Evolutionary conservation across 805 yeast genomes (phyloP).

Genomic region (Yamadazyma sp.): DNA sequence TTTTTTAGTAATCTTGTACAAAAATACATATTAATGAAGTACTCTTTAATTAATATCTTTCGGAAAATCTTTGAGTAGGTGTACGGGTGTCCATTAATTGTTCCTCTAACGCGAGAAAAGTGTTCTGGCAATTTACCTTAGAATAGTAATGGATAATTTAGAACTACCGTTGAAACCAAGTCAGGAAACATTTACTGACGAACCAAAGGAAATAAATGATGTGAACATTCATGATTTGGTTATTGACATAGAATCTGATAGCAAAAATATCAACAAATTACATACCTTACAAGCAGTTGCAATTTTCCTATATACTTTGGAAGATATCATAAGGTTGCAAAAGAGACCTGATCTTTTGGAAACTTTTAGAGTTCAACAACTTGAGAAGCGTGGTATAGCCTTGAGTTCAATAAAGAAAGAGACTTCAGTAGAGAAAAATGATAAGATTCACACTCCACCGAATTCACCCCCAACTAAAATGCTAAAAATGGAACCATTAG

Average conservation of each 20-base stretch:
- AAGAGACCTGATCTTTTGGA: slow-evolving; percentile 19
- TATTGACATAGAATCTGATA: slow-evolving; percentile 27
- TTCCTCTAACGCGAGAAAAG: no score
- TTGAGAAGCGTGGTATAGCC: slow-evolving; percentile 14
- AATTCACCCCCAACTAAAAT: slow-evolving; percentile 20
- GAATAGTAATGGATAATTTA: slow-evolving; percentile 6
- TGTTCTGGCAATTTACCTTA: no score
- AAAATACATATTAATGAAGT: neutral
- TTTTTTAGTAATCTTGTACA: neutral
- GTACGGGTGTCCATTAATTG: no score
- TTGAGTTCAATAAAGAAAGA: no score
- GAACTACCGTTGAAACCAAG: slow-evolving; percentile 38
- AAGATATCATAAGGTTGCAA: slow-evolving; percentile 32
- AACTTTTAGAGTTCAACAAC: slow-evolving; percentile 24
- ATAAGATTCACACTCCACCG: slow-evolving; percentile 19
- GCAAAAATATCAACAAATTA: slow-evolving; percentile 33
- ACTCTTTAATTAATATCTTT: neutral
- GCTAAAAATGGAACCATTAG: slow-evolving; percentile 3
- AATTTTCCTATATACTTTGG: slow-evolving; percentile 26
- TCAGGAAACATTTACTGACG: slow-evolving; percentile 41
- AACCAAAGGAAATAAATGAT: slow-evolving; percentile 32
- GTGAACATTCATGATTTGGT: slow-evolving; percentile 31
- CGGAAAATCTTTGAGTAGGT: no score
- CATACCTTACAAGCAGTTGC: slow-evolving; percentile 34
- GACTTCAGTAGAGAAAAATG: no score